phyloP scores from a whole-genome alignment of 257 asterid species.

The Striga asiatica region DNA sequence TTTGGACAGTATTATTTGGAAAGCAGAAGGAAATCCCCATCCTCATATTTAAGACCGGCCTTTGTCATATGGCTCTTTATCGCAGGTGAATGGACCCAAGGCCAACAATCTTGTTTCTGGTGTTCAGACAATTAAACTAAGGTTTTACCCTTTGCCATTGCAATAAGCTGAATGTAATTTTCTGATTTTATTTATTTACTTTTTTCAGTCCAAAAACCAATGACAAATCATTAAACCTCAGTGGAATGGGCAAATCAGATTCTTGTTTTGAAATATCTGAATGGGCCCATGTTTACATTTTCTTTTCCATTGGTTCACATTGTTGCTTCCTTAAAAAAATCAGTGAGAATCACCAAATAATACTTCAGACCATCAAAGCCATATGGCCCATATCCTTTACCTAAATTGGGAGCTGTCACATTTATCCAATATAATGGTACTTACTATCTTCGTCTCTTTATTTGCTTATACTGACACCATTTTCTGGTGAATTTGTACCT shows the following conservation, averaged over 20 bases:
- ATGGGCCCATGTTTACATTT: no score
- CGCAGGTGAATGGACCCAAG: slow-evolving; percentile 74
- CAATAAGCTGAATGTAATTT: not conserved
- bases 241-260: not conserved
- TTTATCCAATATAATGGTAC: not conserved
- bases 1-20: not conserved
- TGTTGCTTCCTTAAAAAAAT: no score
- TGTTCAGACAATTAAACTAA: slow-evolving; percentile 53
- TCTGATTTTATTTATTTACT: not conserved
- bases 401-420: not conserved
- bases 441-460: not conserved
- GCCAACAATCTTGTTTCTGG: slow-evolving; percentile 46
- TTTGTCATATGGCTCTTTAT: slow-evolving; percentile 14
- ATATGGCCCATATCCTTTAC: not conserved
- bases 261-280: no score
- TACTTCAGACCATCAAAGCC: slow-evolving; percentile 4
- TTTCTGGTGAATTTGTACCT: slow-evolving; percentile 11
- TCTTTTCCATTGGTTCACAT: no score
- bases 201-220: not conserved
- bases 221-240: not conserved
- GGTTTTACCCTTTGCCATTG: slow-evolving; percentile 31
- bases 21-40: not conserved
- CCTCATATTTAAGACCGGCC: slow-evolving; percentile 4
- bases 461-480: slow-evolving; percentile 7
- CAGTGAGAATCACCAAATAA: not conserved